phyloP scores from a whole-genome alignment of 2,329 filamentous ascomycete genomes.

The Alternaria conjuncta region DNA sequence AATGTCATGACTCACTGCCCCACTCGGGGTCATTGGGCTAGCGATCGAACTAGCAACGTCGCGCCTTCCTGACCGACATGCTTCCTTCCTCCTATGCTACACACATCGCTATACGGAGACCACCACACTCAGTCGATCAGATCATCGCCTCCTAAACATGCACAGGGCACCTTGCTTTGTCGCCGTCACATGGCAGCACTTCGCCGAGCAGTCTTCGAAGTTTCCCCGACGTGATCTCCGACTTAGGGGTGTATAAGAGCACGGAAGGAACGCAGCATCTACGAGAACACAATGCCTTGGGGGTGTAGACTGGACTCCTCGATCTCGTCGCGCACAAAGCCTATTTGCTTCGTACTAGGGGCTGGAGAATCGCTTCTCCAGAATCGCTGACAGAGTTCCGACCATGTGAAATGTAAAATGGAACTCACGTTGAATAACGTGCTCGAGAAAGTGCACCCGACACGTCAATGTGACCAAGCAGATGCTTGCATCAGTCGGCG shows the following conservation, averaged over 20 bases:
- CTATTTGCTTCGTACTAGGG: too few relatives aligned
- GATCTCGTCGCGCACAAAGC: fast-evolving
- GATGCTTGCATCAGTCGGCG: neutral
- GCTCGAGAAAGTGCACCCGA: neutral
- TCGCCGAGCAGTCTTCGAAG: neutral
- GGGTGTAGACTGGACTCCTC: neutral
- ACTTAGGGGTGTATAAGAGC: neutral
- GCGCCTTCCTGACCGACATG: neutral
- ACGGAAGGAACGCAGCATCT: neutral
- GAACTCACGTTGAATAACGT: neutral
- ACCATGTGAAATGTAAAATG: fast-evolving
- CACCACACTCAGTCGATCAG: fast-evolving
- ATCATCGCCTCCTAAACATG: fast-evolving
- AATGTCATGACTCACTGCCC: neutral
- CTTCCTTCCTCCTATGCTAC: neutral
- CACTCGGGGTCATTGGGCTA: neutral
- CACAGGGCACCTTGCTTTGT: neutral
- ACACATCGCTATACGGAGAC: neutral
- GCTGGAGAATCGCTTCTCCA: neutral
- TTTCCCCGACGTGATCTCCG: neutral
- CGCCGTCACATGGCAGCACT: neutral
- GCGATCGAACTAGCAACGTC: neutral
- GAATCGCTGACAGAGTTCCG: neutral
- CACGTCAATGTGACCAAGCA: fast-evolving
- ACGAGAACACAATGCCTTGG: too few relatives aligned